Percentiles rank a stretch among this genome's conserved stretches.
These are phyloP conservation scores for Candida dubliniensis DNA, from an alignment of 1,139 yeast species.

Conservation along the genomic window DNA sequence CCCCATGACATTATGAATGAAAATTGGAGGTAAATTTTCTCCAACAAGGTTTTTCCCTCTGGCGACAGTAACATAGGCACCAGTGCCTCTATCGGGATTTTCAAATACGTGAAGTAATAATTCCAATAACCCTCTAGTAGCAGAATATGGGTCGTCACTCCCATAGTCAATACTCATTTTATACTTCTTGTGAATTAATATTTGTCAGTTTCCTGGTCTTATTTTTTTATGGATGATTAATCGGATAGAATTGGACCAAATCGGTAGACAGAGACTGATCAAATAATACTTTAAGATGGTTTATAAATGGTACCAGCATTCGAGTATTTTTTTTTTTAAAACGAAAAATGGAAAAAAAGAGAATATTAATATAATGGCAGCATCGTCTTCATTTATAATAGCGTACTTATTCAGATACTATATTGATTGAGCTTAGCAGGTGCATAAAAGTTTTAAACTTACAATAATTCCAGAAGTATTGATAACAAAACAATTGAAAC, in stretches of 20 bases:
- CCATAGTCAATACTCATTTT: neutral
- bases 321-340: neutral
- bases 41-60: conserved; percentile 26
- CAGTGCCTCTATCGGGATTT: conserved; percentile 10
- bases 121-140: conserved; percentile 5
- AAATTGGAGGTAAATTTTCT: conserved; percentile 18
- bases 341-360: too few relatives aligned
- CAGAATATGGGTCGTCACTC: conserved; percentile 3
- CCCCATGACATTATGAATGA: conserved; percentile 21
- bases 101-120: conserved; percentile 3
- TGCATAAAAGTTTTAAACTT: too few relatives aligned
- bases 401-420: too few relatives aligned
- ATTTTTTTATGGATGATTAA: neutral
- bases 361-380: too few relatives aligned
- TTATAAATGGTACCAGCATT: neutral
- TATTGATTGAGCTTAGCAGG: too few relatives aligned
- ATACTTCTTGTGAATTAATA: neutral
- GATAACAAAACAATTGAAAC: too few relatives aligned
- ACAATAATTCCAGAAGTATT: too few relatives aligned
- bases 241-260: neutral
- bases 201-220: neutral
- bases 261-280: neutral
- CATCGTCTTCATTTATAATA: too few relatives aligned
- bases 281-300: neutral
- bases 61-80: conserved; percentile 13